These are phyloP conservation scores for Taphrina sp. DNA, from an alignment of 1,139 yeast species.

Conservation along the genomic window DNA sequence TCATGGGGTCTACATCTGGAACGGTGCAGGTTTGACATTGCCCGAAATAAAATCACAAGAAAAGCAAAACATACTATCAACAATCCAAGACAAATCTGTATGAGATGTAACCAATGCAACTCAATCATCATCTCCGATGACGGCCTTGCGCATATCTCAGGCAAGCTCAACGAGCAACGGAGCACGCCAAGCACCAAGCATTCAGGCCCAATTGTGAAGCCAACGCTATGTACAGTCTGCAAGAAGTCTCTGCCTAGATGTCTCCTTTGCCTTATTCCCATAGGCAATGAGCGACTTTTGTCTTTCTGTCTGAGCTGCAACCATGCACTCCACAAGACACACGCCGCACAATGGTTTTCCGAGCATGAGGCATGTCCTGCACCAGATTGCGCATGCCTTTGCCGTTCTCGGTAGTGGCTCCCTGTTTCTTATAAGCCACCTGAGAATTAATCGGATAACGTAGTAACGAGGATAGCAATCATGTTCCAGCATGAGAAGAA, in stretches of 20 bases:
- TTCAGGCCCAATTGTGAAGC: too few relatives aligned
- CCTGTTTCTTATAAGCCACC: too few relatives aligned
- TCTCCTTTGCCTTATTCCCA: slow-evolving; percentile 77
- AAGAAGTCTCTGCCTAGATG: slow-evolving; percentile 52
- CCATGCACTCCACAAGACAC: slow-evolving; percentile 92
- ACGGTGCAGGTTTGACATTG: slow-evolving; percentile 82
- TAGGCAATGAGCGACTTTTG: slow-evolving; percentile 58
- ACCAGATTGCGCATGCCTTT: slow-evolving; percentile 75
- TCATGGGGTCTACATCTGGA: slow-evolving; percentile 78
- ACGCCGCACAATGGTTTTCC: slow-evolving; percentile 93
- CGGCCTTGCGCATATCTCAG: too few relatives aligned
- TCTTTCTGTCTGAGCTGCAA: slow-evolving; percentile 87
- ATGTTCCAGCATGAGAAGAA: too few relatives aligned
- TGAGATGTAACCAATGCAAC: slow-evolving; percentile 80
- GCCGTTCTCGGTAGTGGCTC: slow-evolving; percentile 17
- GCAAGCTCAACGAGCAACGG: too few relatives aligned
- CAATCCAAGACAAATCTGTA: slow-evolving; percentile 69
- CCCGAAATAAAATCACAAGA: slow-evolving; percentile 56
- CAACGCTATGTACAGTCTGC: slow-evolving; percentile 31
- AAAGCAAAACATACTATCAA: slow-evolving; percentile 43
- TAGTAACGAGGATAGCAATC: too few relatives aligned
- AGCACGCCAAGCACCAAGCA: too few relatives aligned
- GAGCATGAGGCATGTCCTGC: slow-evolving; percentile 88
- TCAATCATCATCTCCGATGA: slow-evolving; percentile 46
- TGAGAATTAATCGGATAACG: too few relatives aligned